Evolutionary conservation across 1,284 basidiomycete species (phyloP).

Genomic region (Malassezia japonica): DNA sequence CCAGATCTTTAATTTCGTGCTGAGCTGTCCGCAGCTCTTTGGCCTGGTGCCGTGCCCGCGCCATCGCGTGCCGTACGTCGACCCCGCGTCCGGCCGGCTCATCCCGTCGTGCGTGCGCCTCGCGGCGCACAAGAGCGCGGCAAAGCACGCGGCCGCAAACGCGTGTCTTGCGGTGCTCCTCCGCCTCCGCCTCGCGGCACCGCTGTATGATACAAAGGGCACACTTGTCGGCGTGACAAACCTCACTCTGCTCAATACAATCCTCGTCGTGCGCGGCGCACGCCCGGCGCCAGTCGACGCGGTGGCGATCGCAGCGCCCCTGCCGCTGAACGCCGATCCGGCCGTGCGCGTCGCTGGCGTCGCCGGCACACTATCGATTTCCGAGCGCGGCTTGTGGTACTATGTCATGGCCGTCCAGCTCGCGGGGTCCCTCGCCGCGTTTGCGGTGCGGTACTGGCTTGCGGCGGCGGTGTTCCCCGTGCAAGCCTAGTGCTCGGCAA

Average conservation of each 20-base stretch:
- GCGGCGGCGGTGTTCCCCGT: constrained; percentile 35
- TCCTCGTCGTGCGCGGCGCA: constrained; percentile 35
- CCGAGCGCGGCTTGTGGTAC: constrained; percentile 29
- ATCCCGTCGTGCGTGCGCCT: constrained; percentile 14
- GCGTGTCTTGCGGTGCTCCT: constrained; percentile 19
- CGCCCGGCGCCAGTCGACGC: constrained; percentile 3
- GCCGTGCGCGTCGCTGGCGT: constrained; percentile 4
- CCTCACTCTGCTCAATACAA: constrained; percentile 40
- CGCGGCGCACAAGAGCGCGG: background rate
- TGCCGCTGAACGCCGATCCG: background rate
- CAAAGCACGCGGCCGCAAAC: constrained; percentile 1
- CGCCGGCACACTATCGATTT: constrained; percentile 17
- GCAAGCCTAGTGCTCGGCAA: background rate
- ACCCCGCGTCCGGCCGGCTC: background rate
- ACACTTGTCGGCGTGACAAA: constrained; percentile 33
- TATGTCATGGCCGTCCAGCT: constrained; percentile 34
- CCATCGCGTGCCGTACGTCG: constrained; percentile 67
- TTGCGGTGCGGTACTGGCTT: constrained; percentile 39
- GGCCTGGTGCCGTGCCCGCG: constrained; percentile 84
- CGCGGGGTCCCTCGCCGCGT: constrained; percentile 28
- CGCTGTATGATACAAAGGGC: constrained; percentile 18
- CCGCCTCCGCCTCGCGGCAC: constrained; percentile 17
- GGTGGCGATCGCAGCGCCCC: background rate
- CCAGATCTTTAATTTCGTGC: constrained; percentile 91
- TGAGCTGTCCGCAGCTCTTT: constrained; percentile 90